Evolutionary conservation across 495 filamentous ascomycete species (phyloP), one percentile per base, ranked within the genome.

Genomic region (Tuber indicum): DNA sequence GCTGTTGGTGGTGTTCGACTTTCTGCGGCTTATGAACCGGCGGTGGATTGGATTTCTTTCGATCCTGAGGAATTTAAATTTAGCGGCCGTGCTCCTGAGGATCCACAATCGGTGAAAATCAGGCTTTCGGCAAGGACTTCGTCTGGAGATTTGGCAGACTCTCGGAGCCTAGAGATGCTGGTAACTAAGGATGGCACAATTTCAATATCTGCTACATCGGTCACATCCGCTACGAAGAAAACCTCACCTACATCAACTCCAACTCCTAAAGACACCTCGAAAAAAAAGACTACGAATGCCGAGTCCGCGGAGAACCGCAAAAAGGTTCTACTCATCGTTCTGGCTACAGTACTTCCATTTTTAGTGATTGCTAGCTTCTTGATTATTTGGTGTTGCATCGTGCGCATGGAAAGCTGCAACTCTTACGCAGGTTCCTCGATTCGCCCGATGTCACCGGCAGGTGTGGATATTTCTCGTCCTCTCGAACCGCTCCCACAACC

Each of bases 31-130:
- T 78, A 88, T n/a, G 86, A 84, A 32, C 77, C 86, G 3, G 84
- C 89, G 2, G 83, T 86, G 12, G 83, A 88, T 21, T 97, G 93
- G 94, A 85, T 96, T 16, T 86, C 85, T 2, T 93, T 93, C 77
- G 88, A 92, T 79, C 72, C 87, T 17, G 82, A 81, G 16, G 89
- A 87, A 58, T 83, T 87, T 76, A 87, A 86, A 3, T 85, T 96
- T 8, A 88, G 85, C 36, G 93, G 94, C 9, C 85, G 87, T 19
- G 89, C 92, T 39, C 92, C 94, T 1, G 72, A 73, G 70, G 75
- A 82, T 70, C 69, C 72, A n/a, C 26, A 75, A 52, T 74, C 5
- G 17, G 70, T 78, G 71, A 71, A 75, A 14, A 75, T 81, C 26
- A 21, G 71, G 16, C 42, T 80, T 32, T 80, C 72, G 4, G 78